Evolutionary conservation across 1,139 yeast genomes (phyloP).

Genomic region (Debaryomyces sp.): DNA sequence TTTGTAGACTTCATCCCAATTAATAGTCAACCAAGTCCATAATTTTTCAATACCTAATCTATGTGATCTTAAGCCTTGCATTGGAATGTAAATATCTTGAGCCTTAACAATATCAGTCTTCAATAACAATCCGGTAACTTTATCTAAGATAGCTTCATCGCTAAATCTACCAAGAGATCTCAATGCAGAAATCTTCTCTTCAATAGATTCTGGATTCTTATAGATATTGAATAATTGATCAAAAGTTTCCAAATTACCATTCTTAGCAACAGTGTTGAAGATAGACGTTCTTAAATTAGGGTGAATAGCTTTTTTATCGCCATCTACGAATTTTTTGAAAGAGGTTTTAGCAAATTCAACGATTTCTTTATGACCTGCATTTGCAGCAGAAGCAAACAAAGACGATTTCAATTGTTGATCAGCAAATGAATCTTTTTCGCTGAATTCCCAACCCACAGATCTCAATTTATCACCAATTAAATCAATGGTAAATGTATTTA

Average conservation of each 20-base stretch:
- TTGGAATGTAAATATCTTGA: constrained; percentile 82
- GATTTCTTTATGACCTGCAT: constrained; percentile 57
- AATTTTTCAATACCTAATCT: constrained; percentile 63
- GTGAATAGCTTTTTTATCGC: constrained; percentile 72
- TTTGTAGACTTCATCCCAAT: constrained; percentile 70
- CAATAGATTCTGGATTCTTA: constrained; percentile 64
- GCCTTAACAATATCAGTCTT: constrained; percentile 70
- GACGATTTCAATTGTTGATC: constrained; percentile 75
- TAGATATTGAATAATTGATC: constrained; percentile 67
- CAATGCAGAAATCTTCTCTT: constrained; percentile 77
- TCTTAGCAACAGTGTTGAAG: constrained; percentile 66
- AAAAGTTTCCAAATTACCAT: constrained; percentile 65
- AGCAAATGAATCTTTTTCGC: constrained; percentile 64
- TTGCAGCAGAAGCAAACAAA: constrained; percentile 70
- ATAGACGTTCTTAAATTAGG: constrained; percentile 80
- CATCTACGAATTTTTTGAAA: constrained; percentile 62
- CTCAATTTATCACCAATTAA: constrained; percentile 62
- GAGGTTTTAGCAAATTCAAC: constrained; percentile 55
- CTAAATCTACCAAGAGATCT: constrained; percentile 74
- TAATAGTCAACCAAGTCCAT: constrained; percentile 77
- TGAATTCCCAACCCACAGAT: constrained; percentile 71
- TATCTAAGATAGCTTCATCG: constrained; percentile 57
- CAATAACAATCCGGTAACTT: constrained; percentile 61
- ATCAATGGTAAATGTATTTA: constrained; percentile 60
- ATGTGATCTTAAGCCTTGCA: constrained; percentile 69